A percentile compares a stretch with the other conserved stretches of the same genome.
Conservation (phyloP, 2,329 filamentous ascomycete genomes). For the Knufia fluminis region DNA sequence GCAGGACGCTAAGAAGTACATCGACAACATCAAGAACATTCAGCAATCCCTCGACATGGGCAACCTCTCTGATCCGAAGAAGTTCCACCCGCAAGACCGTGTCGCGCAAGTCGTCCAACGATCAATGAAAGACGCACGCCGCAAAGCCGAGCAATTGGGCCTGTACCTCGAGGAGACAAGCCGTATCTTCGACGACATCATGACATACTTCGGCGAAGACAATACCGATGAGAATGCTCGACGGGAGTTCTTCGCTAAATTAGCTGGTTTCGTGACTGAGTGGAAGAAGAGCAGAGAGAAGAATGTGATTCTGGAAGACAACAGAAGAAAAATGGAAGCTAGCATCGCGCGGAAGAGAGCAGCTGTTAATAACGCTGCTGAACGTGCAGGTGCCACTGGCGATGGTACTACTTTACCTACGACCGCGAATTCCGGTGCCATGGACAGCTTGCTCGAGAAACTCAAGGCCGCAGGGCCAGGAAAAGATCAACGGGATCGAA, state of each 20-base stretch:
- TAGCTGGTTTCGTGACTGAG: constrained; percentile 79
- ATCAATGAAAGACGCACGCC: constrained; percentile 89
- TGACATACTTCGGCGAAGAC: constrained; percentile 95
- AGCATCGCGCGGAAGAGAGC: constrained; percentile 77
- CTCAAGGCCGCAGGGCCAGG: constrained; percentile 82
- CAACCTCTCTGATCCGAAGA: constrained; percentile 91
- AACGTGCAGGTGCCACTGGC: constrained; percentile 30
- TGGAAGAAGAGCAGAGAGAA: constrained; percentile 96
- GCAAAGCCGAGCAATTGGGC: constrained; percentile 93
- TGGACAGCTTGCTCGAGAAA: constrained; percentile 94
- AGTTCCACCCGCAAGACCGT: constrained; percentile 94
- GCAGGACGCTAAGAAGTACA: constrained; percentile 79
- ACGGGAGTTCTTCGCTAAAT: constrained; percentile 88
- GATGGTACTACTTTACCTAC: constrained; percentile 32
- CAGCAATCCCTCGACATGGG: constrained; percentile 86
- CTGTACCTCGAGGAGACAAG: constrained; percentile 90
- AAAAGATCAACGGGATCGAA: constrained; percentile 77
- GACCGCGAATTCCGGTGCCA: constrained; percentile 72
- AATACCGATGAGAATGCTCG: constrained; percentile 83
- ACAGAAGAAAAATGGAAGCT: constrained; percentile 72
- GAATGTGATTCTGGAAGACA: constrained; percentile 76
- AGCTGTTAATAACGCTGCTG: constrained; percentile 53
- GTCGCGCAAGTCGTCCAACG: constrained; percentile 85
- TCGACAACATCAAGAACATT: constrained; percentile 88
- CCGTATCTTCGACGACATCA: constrained; percentile 85